phyloP scores from a whole-genome alignment of 2,329 filamentous ascomycete genomes.

The Apiospora phragmitis region DNA sequence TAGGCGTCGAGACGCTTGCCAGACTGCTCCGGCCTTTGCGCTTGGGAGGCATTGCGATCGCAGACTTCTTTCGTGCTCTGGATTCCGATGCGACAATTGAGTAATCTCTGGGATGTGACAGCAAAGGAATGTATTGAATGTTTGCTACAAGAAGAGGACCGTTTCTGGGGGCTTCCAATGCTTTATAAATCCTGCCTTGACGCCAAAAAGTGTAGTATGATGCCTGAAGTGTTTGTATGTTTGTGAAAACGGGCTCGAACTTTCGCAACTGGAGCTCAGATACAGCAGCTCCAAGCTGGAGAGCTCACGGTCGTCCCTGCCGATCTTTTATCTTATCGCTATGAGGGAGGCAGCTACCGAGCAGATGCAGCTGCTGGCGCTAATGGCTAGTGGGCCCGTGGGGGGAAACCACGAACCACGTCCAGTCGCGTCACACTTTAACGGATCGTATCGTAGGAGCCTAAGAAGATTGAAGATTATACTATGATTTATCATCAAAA shows the following conservation, averaged over 20 bases:
- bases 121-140: background rate
- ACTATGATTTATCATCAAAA: background rate
- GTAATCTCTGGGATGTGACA: background rate
- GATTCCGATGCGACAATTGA: background rate
- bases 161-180: background rate
- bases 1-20: conserved; percentile 57
- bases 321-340: conserved; percentile 5
- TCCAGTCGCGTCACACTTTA: background rate
- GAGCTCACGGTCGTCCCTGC: conserved; percentile 1
- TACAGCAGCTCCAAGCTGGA: background rate
- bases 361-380: background rate
- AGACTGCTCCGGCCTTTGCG: conserved; percentile 63
- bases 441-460: background rate
- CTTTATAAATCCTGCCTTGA: background rate
- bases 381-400: background rate
- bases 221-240: background rate
- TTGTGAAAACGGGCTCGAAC: background rate
- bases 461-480: background rate
- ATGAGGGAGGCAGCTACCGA: too few relatives aligned
- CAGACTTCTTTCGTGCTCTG: background rate
- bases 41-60: conserved; percentile 61
- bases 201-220: background rate
- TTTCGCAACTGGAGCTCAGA: background rate
- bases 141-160: background rate
- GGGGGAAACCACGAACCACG: background rate